phyloP scores from a whole-genome alignment of 768 basidiomycete species.

The Heimioporus sp. region DNA sequence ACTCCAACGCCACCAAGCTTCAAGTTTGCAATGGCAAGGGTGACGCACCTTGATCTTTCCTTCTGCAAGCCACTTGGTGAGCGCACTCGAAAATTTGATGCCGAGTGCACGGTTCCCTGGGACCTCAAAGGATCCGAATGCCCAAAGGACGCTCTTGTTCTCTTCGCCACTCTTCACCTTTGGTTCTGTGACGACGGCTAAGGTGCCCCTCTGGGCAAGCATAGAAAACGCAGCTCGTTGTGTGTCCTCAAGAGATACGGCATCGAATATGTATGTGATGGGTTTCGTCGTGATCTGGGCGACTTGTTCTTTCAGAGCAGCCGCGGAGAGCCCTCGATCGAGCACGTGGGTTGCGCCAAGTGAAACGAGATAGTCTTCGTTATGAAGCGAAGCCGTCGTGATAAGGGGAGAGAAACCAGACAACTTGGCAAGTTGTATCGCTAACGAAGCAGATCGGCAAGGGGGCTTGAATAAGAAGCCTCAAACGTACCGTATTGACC shows the following conservation, averaged over 20 bases:
- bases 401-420: constrained; percentile 37
- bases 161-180: neutral
- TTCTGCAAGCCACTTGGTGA: constrained; percentile 16
- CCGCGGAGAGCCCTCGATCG: constrained; percentile 24
- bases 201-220: constrained; percentile 28
- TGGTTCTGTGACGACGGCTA: constrained; percentile 12
- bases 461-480: too few relatives aligned
- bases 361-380: constrained; percentile 26
- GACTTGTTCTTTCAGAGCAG: constrained; percentile 6
- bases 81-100: constrained; percentile 3
- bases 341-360: constrained; percentile 38
- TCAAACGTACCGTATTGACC: constrained; percentile 33
- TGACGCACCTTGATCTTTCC: constrained; percentile 15
- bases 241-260: constrained; percentile 32
- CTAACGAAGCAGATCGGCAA: neutral
- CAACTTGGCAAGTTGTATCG: constrained; percentile 33
- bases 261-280: constrained; percentile 23
- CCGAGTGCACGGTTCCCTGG: constrained; percentile 9
- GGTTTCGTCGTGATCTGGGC: constrained; percentile 1
- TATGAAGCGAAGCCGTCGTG: constrained; percentile 36
- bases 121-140: constrained; percentile 1
- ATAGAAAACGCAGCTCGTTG: constrained; percentile 28
- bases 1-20: too few relatives aligned
- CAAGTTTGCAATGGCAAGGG: too few relatives aligned
- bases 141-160: neutral